Base-by-base conservation (phyloP, 352 stramenopile genomes). In the Globisporangium sylvaticum region DNA sequence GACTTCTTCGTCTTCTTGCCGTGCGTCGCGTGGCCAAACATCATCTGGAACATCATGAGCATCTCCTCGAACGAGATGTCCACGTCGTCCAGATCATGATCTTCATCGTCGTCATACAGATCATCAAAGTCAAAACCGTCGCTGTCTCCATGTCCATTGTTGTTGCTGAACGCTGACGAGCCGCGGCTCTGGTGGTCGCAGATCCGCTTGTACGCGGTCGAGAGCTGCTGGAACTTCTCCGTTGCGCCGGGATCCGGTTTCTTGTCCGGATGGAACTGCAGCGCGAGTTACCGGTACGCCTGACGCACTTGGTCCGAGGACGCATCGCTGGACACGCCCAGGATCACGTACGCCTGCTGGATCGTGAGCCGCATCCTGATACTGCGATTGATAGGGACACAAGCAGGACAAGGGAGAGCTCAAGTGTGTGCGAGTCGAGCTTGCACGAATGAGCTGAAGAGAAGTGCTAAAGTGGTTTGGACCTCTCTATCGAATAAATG, bases 11-110 rank as follows among this genome's bases (percentile, higher is more conserved):
- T 69, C 29, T 59, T 46, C 3, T 27, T 60, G 50, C 39, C 1
- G 31, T 58, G 55, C 12, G n/a, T 58, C 18, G 34, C 55, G 34
- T 50, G 55, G 58, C 75, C 75, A 69, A 91, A 91, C 68, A 91
- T 67, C 79, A 91, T 86, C 62, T 91, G 71, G 37, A 91, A 91
- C 83, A 91, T 88, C 67, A 81, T 80, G 42, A 91, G 79, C 83
- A 91, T 91, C 54, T 89, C 81, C 6, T 89, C 80, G 48, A 89
- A 79, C 27, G 82, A 84, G 44, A 78, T 69, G 55, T 80, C 70
- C 27, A 83, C 63, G 34, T 80, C 73, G 32, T 78, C 71, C n/a
- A 74, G 46, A 57, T 78, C 69, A 3, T 66, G 59, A 0, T 60
- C 59, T 14, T 10, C 42, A 9, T 66, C 55, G 12, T 69, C 74